Conservation (phyloP, 2,329 filamentous ascomycete species). For the Ceratocystis ficicola region DNA sequence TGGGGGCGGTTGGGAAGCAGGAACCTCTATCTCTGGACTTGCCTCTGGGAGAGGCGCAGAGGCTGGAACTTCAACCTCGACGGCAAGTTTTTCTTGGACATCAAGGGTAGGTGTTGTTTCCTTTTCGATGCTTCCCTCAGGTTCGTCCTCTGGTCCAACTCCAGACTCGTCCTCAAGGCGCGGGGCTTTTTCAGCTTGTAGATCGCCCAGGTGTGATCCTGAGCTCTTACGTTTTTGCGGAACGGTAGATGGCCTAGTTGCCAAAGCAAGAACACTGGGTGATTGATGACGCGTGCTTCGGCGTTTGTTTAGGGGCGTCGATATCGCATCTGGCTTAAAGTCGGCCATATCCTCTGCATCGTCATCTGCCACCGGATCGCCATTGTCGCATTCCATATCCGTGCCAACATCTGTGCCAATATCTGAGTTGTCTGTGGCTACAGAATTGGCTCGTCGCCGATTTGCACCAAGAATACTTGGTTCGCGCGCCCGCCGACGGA, state of each 20-base stretch:
- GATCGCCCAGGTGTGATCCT: slow-evolving; percentile 33
- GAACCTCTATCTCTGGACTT: slow-evolving; percentile 18
- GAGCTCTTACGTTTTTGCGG: slow-evolving; percentile 45
- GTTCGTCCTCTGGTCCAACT: slow-evolving; percentile 21
- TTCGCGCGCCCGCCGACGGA: slow-evolving; percentile 46
- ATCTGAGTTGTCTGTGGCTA: slow-evolving; percentile 23
- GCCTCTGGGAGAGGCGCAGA: slow-evolving; percentile 1
- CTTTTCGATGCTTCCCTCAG: neutral
- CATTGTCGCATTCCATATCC: slow-evolving; percentile 26
- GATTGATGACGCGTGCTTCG: slow-evolving; percentile 30
- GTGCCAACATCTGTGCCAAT: slow-evolving; percentile 23
- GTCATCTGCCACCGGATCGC: slow-evolving; percentile 25
- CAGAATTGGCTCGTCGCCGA: slow-evolving; percentile 30
- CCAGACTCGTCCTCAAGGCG: slow-evolving; percentile 28
- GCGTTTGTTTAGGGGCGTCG: slow-evolving; percentile 47
- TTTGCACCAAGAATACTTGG: slow-evolving; percentile 49
- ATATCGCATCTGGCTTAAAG: slow-evolving; percentile 54
- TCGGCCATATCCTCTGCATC: slow-evolving; percentile 34
- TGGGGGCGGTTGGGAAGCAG: slow-evolving; percentile 19
- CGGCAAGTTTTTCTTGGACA: neutral
- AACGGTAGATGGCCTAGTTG: slow-evolving; percentile 8
- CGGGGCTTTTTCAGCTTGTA: slow-evolving; percentile 31
- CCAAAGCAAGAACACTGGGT: neutral
- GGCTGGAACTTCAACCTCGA: slow-evolving; percentile 20
- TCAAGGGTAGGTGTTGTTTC: neutral